These are phyloP conservation scores for Lichenothelia convexa DNA, from an alignment of 495 filamentous ascomycete species.

Conservation along the genomic window DNA sequence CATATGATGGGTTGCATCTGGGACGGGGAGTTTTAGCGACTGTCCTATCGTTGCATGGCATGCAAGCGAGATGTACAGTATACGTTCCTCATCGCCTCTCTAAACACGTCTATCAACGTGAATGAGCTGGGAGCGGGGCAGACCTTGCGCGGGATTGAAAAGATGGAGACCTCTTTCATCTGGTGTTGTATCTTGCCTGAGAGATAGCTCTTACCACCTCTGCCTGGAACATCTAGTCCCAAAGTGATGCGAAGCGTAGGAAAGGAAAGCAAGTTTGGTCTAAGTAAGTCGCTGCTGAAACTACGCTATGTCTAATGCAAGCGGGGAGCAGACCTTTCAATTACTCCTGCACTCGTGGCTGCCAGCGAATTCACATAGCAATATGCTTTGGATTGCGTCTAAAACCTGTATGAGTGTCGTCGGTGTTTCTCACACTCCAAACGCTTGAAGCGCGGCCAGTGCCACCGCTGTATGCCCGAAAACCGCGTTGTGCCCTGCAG, in stretches of 20 bases:
- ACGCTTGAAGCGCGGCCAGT: conserved; percentile 46
- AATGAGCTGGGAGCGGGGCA: too few species aligned
- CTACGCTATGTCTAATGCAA: neutral
- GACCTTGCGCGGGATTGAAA: too few species aligned
- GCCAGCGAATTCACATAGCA: neutral
- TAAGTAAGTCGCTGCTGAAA: too few species aligned
- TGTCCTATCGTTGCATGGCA: neutral
- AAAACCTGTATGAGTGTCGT: too few species aligned
- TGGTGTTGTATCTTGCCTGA: too few species aligned
- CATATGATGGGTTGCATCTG: neutral
- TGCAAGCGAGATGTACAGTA: neutral
- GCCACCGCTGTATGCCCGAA: conserved; percentile 34
- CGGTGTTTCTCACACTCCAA: conserved; percentile 20
- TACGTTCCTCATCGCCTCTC: too few species aligned
- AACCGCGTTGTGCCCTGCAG: conserved; percentile 38
- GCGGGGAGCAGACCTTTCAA: neutral
- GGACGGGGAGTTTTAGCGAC: neutral
- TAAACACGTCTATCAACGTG: too few species aligned
- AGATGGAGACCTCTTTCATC: too few species aligned
- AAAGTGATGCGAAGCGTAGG: too few species aligned
- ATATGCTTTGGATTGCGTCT: neutral
- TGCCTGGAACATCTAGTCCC: too few species aligned
- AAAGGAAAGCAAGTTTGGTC: too few species aligned
- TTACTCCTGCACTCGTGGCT: neutral
- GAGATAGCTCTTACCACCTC: too few species aligned